Percentiles rank a stretch among this genome's conserved stretches.
phyloP scores from a whole-genome alignment of 768 basidiomycete genomes.

The Xerocomellus dryophilus region DNA sequence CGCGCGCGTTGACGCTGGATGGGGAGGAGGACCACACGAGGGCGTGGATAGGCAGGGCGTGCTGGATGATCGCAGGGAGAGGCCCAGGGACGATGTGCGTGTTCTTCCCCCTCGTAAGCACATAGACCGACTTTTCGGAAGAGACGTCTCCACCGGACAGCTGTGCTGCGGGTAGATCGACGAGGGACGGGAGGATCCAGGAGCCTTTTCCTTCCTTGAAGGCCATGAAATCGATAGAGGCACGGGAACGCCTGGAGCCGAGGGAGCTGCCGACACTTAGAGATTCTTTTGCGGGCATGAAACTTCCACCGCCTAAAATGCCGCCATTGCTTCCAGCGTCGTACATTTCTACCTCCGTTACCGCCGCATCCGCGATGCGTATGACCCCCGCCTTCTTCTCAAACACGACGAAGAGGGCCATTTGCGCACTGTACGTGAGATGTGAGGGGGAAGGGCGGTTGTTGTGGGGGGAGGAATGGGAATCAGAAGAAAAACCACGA shows the following conservation, averaged over 20 bases:
- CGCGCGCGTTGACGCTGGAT: conserved; percentile 50
- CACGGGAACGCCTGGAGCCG: conserved; percentile 36
- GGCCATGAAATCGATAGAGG: conserved; percentile 44
- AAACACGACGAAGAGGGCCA: conserved; percentile 78
- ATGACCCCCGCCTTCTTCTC: conserved; percentile 89
- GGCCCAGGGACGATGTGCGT: conserved; percentile 71
- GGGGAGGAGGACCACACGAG: conserved; percentile 61
- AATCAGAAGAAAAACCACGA: conserved; percentile 42
- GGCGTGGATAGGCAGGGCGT: conserved; percentile 49
- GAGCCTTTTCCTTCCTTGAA: conserved; percentile 33
- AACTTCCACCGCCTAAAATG: conserved; percentile 18
- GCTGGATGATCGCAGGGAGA: conserved; percentile 50
- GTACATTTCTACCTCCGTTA: conserved; percentile 70
- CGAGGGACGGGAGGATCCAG: conserved; percentile 28
- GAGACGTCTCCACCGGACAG: conserved; percentile 17
- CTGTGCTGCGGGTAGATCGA: conserved; percentile 24
- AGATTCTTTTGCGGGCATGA: conserved; percentile 23
- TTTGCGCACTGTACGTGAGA: conserved; percentile 62
- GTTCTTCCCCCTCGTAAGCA: conserved; percentile 66
- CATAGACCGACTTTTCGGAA: conserved; percentile 44
- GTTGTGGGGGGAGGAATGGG: conserved; percentile 31
- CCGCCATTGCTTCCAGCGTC: conserved; percentile 26
- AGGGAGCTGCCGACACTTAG: conserved; percentile 24
- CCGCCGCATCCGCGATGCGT: conserved; percentile 74
- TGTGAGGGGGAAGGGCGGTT: conserved; percentile 32